Percentiles rank a stretch among this genome's conserved stretches.
phyloP scores from a whole-genome alignment of 208 protist genomes.

The Wallacemonas sp. region DNA sequence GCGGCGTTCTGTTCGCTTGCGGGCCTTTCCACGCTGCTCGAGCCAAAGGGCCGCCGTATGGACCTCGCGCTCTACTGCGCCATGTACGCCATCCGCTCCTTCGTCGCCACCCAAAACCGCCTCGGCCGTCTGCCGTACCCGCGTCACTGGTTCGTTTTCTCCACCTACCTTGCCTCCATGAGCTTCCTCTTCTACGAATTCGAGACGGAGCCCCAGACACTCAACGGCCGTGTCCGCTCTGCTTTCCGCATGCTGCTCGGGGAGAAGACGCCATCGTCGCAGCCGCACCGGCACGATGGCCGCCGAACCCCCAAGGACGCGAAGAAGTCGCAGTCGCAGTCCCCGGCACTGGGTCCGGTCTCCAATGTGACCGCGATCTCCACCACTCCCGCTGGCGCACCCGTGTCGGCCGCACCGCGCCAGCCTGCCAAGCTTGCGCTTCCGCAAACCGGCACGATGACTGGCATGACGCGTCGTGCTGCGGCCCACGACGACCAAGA shows the following conservation, averaged over 20 bases:
- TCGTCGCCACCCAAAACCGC: slow-evolving; percentile 73
- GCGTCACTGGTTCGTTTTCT: slow-evolving; percentile 62
- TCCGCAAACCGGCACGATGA: neutral
- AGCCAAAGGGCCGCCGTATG: slow-evolving; percentile 79
- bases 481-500: neutral
- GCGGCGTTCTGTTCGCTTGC: slow-evolving; percentile 49
- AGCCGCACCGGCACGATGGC: slow-evolving; percentile 7
- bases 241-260: slow-evolving; percentile 55
- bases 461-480: neutral
- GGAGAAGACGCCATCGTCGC: slow-evolving; percentile 26
- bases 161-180: slow-evolving; percentile 73
- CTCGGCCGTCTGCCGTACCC: slow-evolving; percentile 77
- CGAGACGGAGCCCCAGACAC: slow-evolving; percentile 67
- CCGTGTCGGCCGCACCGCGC: neutral
- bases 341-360: neutral
- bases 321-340: neutral
- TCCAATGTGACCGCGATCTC: neutral
- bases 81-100: slow-evolving; percentile 76
- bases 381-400: neutral
- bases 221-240: slow-evolving; percentile 57
- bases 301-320: neutral
- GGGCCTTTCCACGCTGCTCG: slow-evolving; percentile 72
- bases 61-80: slow-evolving; percentile 87
- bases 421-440: neutral
- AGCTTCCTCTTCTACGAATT: slow-evolving; percentile 80